Conservation (phyloP, 148 eudicot species). For the Chenopodium album region DNA sequence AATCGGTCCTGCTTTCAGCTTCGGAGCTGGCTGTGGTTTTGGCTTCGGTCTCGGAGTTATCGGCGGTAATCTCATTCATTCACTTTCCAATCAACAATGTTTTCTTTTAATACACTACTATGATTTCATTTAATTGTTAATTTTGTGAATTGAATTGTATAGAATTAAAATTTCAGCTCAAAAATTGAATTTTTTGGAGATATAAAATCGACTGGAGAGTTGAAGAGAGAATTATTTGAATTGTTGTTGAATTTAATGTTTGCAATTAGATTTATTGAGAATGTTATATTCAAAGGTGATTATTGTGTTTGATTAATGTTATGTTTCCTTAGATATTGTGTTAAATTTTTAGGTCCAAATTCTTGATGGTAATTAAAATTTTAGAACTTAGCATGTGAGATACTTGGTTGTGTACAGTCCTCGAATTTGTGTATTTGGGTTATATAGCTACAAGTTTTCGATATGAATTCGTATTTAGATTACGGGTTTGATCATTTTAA, state of each 20-base stretch:
- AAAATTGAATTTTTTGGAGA: not conserved
- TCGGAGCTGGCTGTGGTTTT: conserved; percentile 50
- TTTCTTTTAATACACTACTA: not conserved
- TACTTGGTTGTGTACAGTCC: not conserved
- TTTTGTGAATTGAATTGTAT: not conserved
- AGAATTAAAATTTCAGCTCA: no score
- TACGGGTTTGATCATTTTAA: not conserved
- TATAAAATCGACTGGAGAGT: no score
- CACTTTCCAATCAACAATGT: not conserved
- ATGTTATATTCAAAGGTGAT: not conserved
- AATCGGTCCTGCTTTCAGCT: conserved; percentile 65
- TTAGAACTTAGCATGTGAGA: not conserved
- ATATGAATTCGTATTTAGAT: not conserved
- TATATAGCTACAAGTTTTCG: not conserved
- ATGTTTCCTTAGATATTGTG: not conserved
- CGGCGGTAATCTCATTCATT: conserved; percentile 44
- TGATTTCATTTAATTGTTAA: not conserved
- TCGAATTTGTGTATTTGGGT: not conserved
- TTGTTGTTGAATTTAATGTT: no score
- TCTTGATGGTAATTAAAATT: not conserved
- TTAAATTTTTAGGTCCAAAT: not conserved
- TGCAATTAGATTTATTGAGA: not conserved
- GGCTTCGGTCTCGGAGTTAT: conserved; percentile 68
- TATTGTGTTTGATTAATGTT: not conserved
- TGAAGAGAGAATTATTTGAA: no score